Base-by-base conservation (phyloP, 257 asterid species). In the Ophiorrhiza pumila region DNA sequence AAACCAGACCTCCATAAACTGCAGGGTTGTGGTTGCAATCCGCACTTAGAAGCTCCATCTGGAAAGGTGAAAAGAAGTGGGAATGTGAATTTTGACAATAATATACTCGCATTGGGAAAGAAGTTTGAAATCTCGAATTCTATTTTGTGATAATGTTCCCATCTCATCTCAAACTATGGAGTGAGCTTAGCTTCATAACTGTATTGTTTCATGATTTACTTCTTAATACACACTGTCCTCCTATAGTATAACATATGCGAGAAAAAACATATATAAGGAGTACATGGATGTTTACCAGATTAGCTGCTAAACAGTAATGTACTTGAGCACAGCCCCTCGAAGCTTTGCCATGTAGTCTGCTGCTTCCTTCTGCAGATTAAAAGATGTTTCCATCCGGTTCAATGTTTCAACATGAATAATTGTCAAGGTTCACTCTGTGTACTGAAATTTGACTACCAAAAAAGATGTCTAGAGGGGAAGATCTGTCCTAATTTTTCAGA, bases 281-380 rank as follows among this genome's bases (percentile, higher is more conserved):
- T 14, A 59, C 6, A 31, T 32, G 47, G 39, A 55, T 50, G 6
- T 10, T 32, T 76, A 35, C 65, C 49, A 18, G 42, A 56, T 69
- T 35, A 57, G 31, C 47, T 12, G n/a, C 87, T 83, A 89, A 50
- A 87, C 87, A 2, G 97, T 89, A 59, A 93, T 74, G 73, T 93
- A 93, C 89, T 93, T 93, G 59, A 93, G 83, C 87, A 93, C 87
- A 29, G 83, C 79, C 63, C 86, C 83, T 6, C 98, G 91, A 70
- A 93, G 80, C 90, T 91, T 93, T 78, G 86, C 85, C 98, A 93
- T 93, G 68, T 85, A 89, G 25, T 86, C 91, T 29, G 96, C 98
- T 29, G 88, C 96, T 80, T 86, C 89, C 68, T 72, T 78, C 98
- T 93, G 90, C 83, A 76, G 29, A 60, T 75, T 35, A 73, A 52